Evolutionary conservation across 208 protist species (phyloP), one percentile per base, ranked within the genome.

Genomic region (Strigomonas culicis): DNA sequence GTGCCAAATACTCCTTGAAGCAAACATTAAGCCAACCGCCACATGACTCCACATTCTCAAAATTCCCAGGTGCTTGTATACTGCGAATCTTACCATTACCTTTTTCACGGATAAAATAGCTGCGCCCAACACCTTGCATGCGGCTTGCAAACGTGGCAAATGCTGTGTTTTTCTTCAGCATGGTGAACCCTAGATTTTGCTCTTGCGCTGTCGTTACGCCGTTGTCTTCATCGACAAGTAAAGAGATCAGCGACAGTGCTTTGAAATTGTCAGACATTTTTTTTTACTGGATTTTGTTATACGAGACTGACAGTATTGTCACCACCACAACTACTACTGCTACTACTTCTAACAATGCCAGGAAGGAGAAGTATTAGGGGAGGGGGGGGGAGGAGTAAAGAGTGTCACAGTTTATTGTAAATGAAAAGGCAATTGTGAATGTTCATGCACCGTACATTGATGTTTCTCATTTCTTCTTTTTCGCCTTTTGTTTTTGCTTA

Each of bases 21-120:
- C 86, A 92, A 72, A 72, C 85, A 46, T 90, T 73, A 24, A 90
- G 49, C 85, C 85, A 95, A 53, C 57, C 17, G 3, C 53, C 47
- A 17, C 64, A 44, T 55, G 6, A 15, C 31, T 49, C 27, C 34
- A 63, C 63, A 6, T 13, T 22, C 31, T 41, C 31, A 11, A 30
- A 17, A 22, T 65, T 64, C 28, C 36, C 10, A 31, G 22, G 25
- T 34, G n/a, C 17, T 71, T 59, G 32, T 32, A 41, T n/a, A 22
- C 7, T 22, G 53, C 58, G 41, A 71, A 11, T 21, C 34, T 21
- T 32, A 41, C 63, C 43, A 21, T 27, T 32, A 59, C 21, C 44
- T 55, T 55, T 55, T 55, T 27, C 49, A 8, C 49, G 49, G 13
- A 55, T 8, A 19, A 55, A 10, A 27, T 24, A 55, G n/a, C 17